A percentile compares a stretch with the other conserved stretches of the same genome.
Evolutionary conservation across 345 rosid species (phyloP).

Genomic region (Acer negundo): DNA sequence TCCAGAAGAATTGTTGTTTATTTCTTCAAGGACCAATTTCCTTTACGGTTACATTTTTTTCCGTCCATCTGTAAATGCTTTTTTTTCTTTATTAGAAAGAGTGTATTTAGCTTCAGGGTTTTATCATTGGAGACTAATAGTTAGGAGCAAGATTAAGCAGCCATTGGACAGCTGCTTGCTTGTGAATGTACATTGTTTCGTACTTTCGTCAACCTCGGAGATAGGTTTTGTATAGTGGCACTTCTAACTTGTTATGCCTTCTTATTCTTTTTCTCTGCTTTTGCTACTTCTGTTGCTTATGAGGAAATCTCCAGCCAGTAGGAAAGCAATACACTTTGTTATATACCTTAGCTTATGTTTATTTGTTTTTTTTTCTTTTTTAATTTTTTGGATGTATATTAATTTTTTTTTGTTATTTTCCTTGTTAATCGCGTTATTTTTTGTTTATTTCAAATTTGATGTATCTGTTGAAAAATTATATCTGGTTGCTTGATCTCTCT

Average conservation of each 20-base stretch:
- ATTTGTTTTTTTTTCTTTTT: background rate
- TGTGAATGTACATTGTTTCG: constrained; percentile 2
- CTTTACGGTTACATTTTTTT: constrained; percentile 14
- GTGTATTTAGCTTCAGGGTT: background rate
- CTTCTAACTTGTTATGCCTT: constrained; percentile 5
- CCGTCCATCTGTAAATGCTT: background rate
- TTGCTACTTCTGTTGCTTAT: constrained; percentile 2
- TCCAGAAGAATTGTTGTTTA: constrained; percentile 22
- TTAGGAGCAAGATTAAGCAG: constrained; percentile 16
- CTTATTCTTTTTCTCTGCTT: background rate
- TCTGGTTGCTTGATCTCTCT: background rate
- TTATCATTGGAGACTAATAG: background rate
- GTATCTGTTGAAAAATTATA: background rate
- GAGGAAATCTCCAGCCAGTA: background rate
- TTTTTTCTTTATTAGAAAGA: background rate
- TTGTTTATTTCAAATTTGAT: no score
- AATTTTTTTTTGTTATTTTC: background rate
- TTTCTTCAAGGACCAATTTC: constrained; percentile 30
- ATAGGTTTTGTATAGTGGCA: constrained; percentile 4
- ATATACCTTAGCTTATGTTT: background rate
- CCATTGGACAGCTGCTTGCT: constrained; percentile 11
- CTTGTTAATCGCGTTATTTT: background rate
- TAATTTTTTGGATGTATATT: background rate
- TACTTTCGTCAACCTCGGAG: background rate
- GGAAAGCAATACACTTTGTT: background rate